Conservation (phyloP, 192 early-diverging fungal genomes). For the Rhizoclosmatium sp. region DNA sequence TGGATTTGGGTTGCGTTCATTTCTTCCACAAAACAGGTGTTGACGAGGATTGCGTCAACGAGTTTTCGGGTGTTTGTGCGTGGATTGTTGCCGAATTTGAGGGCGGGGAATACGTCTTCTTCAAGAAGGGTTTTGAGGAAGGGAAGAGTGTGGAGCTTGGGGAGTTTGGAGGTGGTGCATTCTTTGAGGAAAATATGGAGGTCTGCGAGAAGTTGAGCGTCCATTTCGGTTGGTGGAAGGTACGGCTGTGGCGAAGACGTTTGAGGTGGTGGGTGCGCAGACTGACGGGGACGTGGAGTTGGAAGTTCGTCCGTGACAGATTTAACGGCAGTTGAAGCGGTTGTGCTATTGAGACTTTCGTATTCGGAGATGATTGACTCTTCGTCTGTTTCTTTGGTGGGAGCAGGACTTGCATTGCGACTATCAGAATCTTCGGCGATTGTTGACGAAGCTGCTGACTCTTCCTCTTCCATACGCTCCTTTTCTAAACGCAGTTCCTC, state of each 20-base stretch:
- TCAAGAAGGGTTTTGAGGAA: slow-evolving; percentile 90
- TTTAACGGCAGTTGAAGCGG: neutral
- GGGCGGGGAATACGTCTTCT: slow-evolving; percentile 91
- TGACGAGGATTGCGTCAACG: slow-evolving; percentile 89
- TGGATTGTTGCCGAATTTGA: slow-evolving; percentile 84
- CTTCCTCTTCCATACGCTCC: neutral
- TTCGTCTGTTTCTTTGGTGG: neutral
- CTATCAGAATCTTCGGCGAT: neutral
- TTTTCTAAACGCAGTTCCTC: slow-evolving; percentile 60
- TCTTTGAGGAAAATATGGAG: slow-evolving; percentile 85
- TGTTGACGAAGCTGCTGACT: neutral
- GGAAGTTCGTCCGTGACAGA: neutral
- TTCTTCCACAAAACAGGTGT: slow-evolving; percentile 92
- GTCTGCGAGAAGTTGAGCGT: slow-evolving; percentile 80
- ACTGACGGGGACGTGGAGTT: neutral
- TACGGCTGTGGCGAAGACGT: neutral
- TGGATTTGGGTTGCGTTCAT: slow-evolving; percentile 61
- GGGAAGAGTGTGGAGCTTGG: slow-evolving; percentile 79
- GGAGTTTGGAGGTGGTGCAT: slow-evolving; percentile 68
- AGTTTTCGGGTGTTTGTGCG: slow-evolving; percentile 88
- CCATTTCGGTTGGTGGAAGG: slow-evolving; percentile 44
- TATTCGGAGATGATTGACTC: neutral
- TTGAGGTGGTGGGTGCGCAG: neutral
- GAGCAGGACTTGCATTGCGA: neutral
- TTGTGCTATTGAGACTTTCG: no score